A percentile compares a stretch with the other conserved stretches of the same genome.
Conservation (phyloP, 73 alveolate species). For the Paramecium bursaria region DNA sequence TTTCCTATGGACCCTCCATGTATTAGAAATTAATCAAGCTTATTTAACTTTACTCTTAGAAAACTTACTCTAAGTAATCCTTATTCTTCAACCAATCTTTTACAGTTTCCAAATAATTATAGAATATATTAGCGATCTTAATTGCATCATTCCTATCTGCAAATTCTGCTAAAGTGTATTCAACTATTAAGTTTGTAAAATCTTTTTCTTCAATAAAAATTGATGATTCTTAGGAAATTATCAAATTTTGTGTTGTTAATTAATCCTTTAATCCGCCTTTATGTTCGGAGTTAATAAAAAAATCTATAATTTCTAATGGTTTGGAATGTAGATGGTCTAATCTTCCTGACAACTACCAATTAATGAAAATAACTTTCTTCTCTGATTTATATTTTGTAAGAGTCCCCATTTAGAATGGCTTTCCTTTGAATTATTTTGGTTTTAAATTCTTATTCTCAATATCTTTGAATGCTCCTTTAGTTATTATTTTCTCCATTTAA, state of each 20-base stretch:
- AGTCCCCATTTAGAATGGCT: constrained; percentile 14
- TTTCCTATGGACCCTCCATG: constrained; percentile 45
- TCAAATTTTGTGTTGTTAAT: not conserved
- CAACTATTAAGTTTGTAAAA: constrained; percentile 2
- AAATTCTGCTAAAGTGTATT: constrained; percentile 26
- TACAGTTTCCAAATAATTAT: constrained; percentile 15
- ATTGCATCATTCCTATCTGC: constrained; percentile 15
- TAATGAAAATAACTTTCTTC: not conserved
- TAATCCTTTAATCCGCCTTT: constrained; percentile 17
- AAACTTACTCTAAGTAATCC: not conserved
- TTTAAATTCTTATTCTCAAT: constrained; percentile 8
- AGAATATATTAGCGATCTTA: not conserved
- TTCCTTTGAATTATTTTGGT: not conserved
- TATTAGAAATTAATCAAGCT: constrained; percentile 27
- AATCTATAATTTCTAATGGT: constrained; percentile 41
- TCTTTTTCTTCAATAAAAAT: not conserved
- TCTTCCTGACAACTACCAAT: constrained; percentile 50
- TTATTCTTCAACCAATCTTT: constrained; percentile 52
- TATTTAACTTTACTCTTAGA: constrained; percentile 36
- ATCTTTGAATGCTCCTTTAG: not conserved
- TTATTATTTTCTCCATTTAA: constrained; percentile 33
- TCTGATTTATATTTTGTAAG: constrained; percentile 13
- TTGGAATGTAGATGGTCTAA: not conserved
- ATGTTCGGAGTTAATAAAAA: constrained; percentile 9
- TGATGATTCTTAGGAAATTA: constrained; percentile 5